Base-by-base conservation (phyloP, 345 rosid species). In the Acer yangbiense region DNA sequence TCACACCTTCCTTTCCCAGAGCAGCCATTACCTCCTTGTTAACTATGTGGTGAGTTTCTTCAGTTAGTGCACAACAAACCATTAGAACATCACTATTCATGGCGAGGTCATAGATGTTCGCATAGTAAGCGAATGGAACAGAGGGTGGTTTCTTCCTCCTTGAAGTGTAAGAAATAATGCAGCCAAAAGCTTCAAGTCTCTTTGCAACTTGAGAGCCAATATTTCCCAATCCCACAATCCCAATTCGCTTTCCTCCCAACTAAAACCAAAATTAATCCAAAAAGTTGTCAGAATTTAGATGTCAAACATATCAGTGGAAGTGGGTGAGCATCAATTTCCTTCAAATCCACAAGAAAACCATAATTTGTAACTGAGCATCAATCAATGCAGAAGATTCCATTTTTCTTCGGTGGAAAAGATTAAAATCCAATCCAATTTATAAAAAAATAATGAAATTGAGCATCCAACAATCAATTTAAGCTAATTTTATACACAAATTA, bases 191-290 rank as follows among this genome's bases (percentile, higher is more conserved):
- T 50, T 62, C 69, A 0, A 87, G 84, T 46, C 88, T 77, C 73
- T 82, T 83, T 1, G 83, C 86, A 69, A 85, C 66, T 39, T 79
- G 80, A 13, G 52, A 6, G 9, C 89, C 86, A 9, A 83, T 79
- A 27, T 43, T 68, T 78, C 87, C 89, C 20, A 84, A 39, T 65
- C 89, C 85, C 6, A 84, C 83, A 68, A 84, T 82, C 27, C 84
- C 87, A 29, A 81, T 69, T 54, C 78, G 76, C 67, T 79, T 84
- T 48, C 87, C 83, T 17, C 82, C 69, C 20, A 87, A 12, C 88
- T 82, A 81, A 29, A 69, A 69, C 39, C 10, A 43, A 64, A 25
- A 64, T 25, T 32, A 32, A 32, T 32, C 35, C 35, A 32, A 32
- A 32, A 32, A 29, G 32, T 29, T 29, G 32, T 29, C 32, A 29